Conservation (phyloP, 805 yeast species). For the Barnettozyma sucrosica region DNA sequence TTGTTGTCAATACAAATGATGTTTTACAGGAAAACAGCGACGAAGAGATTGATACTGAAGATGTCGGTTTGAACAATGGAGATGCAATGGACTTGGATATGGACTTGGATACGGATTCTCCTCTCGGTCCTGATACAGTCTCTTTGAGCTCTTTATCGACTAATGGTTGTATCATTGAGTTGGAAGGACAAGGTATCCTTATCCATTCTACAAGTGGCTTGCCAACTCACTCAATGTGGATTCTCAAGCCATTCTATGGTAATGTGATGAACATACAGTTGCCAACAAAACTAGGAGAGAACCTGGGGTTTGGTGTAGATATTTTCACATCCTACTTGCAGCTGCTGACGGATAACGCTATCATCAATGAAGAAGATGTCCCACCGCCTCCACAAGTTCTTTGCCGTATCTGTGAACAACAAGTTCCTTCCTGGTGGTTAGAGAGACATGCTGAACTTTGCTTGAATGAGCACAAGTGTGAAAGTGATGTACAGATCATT, state of each 20-base stretch:
- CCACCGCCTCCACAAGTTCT: conserved; percentile 80
- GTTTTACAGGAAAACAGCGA: conserved; percentile 20
- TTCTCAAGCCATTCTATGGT: conserved; percentile 72
- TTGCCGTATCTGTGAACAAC: conserved; percentile 88
- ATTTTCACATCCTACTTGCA: conserved; percentile 71
- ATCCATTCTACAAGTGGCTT: conserved; percentile 56
- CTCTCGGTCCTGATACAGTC: neutral
- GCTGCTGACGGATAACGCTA: conserved; percentile 55
- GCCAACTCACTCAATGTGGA: conserved; percentile 90
- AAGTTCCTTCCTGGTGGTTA: conserved; percentile 94
- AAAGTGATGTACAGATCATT: conserved; percentile 63
- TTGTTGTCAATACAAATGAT: conserved; percentile 43
- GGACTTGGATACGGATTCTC: neutral
- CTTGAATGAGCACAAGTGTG: conserved; percentile 75
- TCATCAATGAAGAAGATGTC: conserved; percentile 54
- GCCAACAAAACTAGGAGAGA: conserved; percentile 62
- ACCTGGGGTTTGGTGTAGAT: conserved; percentile 85
- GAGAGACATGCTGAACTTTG: conserved; percentile 89
- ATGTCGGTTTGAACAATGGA: conserved; percentile 10
- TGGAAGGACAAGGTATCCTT: conserved; percentile 92
- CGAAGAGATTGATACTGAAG: conserved; percentile 14
- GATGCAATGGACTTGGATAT: conserved; percentile 1
- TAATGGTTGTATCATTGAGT: conserved; percentile 58
- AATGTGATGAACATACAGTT: conserved; percentile 59
- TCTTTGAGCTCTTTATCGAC: conserved; percentile 37